Conservation (phyloP, 257 asterid species). For the Nicotiana attenuata region DNA sequence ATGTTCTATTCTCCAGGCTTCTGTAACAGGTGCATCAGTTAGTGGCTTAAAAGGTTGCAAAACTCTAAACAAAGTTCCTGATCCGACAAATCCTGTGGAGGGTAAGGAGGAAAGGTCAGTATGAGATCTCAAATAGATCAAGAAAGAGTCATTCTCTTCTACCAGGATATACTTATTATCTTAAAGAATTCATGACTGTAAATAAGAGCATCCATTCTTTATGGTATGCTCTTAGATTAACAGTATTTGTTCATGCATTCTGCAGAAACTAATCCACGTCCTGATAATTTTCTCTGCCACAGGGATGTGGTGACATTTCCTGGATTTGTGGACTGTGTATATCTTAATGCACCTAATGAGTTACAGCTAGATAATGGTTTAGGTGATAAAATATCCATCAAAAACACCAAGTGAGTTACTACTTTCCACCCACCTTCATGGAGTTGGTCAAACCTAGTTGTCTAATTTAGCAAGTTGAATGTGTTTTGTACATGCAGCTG, state of each 20-base stretch:
- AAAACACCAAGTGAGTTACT: constrained; percentile 63
- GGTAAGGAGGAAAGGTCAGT: constrained; percentile 86
- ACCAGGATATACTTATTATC: not conserved
- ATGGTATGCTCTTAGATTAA: not conserved
- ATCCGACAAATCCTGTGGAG: constrained; percentile 81
- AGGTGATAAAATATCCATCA: constrained; percentile 68
- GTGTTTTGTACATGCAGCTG: constrained; percentile 42
- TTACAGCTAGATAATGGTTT: constrained; percentile 75
- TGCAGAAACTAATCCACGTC: constrained; percentile 4
- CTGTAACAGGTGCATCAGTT: constrained; percentile 69
- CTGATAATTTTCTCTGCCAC: constrained; percentile 14
- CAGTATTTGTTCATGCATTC: not conserved
- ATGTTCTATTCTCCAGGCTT: constrained; percentile 56
- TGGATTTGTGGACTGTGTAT: constrained; percentile 91
- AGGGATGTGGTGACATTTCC: constrained; percentile 90
- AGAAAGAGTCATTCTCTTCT: not conserved
- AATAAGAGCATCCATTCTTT: not conserved
- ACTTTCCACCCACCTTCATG: not conserved
- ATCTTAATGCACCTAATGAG: constrained; percentile 84
- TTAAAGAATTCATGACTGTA: not conserved
- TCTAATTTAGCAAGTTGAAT: not conserved
- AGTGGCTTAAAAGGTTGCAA: constrained; percentile 81
- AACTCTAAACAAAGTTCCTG: constrained; percentile 91
- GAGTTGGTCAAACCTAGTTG: not conserved
- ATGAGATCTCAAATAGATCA: not conserved